These are phyloP conservation scores for Dionaea muscipula DNA, from an alignment of 179 eudicot species.

Conservation along the genomic window DNA sequence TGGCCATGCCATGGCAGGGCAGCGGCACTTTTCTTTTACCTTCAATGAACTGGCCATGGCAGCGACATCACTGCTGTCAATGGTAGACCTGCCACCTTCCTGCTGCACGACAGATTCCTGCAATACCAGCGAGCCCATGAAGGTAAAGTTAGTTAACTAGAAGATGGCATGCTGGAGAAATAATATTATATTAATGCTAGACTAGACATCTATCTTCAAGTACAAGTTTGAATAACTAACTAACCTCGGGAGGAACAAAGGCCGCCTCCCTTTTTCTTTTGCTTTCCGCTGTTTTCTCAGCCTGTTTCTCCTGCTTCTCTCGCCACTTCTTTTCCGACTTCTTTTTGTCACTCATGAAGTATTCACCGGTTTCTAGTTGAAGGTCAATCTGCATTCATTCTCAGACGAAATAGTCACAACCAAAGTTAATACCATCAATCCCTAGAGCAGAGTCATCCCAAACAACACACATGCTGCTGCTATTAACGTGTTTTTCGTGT, in stretches of 20 bases:
- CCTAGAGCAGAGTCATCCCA: too few species aligned
- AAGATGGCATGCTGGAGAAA: neutral
- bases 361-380: constrained; percentile 78
- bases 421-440: neutral
- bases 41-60: too few species aligned
- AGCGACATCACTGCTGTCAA: too few species aligned
- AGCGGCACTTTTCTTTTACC: too few species aligned
- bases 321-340: constrained; percentile 71
- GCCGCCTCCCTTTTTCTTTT: constrained; percentile 62
- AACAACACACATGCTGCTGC: too few species aligned
- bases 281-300: constrained; percentile 62
- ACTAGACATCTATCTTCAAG: neutral
- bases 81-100: too few species aligned
- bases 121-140: neutral
- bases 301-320: constrained; percentile 70
- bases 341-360: constrained; percentile 67
- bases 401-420: neutral
- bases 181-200: too few species aligned
- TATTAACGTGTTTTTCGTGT: too few species aligned
- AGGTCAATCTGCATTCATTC: constrained; percentile 41
- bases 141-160: neutral
- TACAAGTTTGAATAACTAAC: neutral
- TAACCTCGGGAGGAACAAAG: constrained; percentile 74
- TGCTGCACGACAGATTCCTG: neutral
- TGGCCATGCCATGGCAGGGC: too few species aligned